Conservation (phyloP, 345 rosid species). For the Dipteronia dyeriana region DNA sequence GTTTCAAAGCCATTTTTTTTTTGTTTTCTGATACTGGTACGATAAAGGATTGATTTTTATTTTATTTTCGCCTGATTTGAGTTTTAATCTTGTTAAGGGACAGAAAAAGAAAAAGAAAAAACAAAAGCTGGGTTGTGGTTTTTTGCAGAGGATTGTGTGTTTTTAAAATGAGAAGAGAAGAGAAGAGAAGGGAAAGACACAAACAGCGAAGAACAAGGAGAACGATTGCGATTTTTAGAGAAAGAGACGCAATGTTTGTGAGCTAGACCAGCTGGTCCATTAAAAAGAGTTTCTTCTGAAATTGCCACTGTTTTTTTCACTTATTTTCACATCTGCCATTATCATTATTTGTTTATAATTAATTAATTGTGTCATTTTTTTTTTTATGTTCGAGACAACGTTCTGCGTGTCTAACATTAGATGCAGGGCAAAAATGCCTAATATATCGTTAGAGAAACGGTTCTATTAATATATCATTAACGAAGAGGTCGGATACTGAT, state of each 20-base stretch:
- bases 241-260: not conserved
- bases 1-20: conserved; percentile 46
- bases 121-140: not conserved
- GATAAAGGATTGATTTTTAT: no score
- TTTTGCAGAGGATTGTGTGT: not conserved
- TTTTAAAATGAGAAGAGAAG: not conserved
- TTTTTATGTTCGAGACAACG: no score
- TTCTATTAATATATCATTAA: no score
- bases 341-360: no score
- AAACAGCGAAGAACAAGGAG: not conserved
- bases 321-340: conserved; percentile 12
- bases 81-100: not conserved
- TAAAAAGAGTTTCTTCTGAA: not conserved
- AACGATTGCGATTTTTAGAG: no score
- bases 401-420: no score
- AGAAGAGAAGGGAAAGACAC: not conserved
- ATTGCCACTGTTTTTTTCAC: not conserved
- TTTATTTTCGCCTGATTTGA: no score
- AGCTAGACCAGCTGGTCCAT: not conserved
- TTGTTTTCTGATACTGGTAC: no score
- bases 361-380: not conserved
- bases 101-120: no score
- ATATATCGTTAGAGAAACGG: no score
- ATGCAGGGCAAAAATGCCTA: no score
- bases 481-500: no score